A percentile compares a stretch with the other conserved stretches of the same genome.
Conservation (phyloP, 139 green algal genomes). For the Chlorella ohadii region DNA sequence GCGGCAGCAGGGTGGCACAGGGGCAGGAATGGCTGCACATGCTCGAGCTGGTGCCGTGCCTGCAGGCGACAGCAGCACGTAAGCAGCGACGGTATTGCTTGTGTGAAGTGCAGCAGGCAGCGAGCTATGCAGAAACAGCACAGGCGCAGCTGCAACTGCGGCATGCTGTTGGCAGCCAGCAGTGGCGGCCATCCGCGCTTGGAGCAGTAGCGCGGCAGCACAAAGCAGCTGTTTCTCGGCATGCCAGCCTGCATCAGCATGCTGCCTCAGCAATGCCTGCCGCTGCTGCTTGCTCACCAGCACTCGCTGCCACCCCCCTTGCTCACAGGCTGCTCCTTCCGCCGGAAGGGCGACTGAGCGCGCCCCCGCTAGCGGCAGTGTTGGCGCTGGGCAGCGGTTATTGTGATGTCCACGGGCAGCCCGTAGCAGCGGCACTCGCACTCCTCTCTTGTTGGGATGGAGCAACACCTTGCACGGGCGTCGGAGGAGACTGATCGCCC, state of each 20-base stretch:
- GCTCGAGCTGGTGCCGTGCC: too few relatives aligned
- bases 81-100: not conserved
- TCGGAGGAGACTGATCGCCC: too few relatives aligned
- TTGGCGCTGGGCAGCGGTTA: not conserved
- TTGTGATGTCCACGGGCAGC: not conserved
- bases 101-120: not conserved
- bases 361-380: too few relatives aligned
- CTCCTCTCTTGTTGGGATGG: not conserved
- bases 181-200: too few relatives aligned
- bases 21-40: not conserved
- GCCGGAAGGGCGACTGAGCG: constrained; percentile 92
- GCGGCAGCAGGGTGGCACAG: not conserved
- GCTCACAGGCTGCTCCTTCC: constrained; percentile 91
- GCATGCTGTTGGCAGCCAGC: not conserved
- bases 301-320: not conserved
- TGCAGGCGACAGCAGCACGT: not conserved
- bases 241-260: not conserved
- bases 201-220: not conserved
- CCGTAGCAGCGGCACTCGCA: not conserved
- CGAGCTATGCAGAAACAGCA: not conserved
- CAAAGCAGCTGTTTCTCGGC: not conserved
- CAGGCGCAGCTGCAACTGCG: not conserved
- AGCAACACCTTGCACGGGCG: too few relatives aligned
- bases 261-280: not conserved
- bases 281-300: not conserved